phyloP scores from a whole-genome alignment of 1,284 basidiomycete genomes.

The Tilletia caries region DNA sequence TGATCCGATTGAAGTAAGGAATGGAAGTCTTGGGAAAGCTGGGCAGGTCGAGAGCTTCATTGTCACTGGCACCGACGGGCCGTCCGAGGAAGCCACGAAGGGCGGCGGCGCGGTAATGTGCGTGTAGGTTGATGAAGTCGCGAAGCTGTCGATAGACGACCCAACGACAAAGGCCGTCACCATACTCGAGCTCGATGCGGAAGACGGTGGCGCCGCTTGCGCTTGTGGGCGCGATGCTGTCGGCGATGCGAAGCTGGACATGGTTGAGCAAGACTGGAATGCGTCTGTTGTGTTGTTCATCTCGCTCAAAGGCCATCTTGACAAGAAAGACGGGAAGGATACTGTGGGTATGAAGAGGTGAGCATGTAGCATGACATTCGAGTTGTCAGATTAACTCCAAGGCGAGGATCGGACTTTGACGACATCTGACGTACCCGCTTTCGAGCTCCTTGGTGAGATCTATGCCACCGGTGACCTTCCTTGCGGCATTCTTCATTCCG shows the following conservation, averaged over 20 bases:
- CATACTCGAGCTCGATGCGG: constrained; percentile 93
- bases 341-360: constrained; percentile 7
- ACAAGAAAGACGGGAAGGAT: constrained; percentile 54
- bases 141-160: constrained; percentile 90
- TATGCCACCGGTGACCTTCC: neutral
- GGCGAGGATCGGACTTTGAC: too few species aligned
- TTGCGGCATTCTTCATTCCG: neutral
- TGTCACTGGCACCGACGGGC: constrained; percentile 28
- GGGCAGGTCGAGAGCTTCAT: constrained; percentile 67
- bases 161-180: constrained; percentile 84
- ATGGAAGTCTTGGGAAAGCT: constrained; percentile 84
- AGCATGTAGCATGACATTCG: too few species aligned
- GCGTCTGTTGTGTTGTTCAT: constrained; percentile 77
- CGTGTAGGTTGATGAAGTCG: constrained; percentile 86
- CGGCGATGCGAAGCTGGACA: constrained; percentile 75
- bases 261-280: constrained; percentile 84
- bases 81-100: constrained; percentile 44
- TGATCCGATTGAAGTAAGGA: constrained; percentile 76
- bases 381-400: too few species aligned
- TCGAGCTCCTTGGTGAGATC: constrained; percentile 15
- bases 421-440: neutral
- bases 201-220: constrained; percentile 63
- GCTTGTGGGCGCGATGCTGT: constrained; percentile 72
- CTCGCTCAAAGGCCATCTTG: constrained; percentile 83
- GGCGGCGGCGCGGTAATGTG: constrained; percentile 77